These are phyloP conservation scores for Domatiomyces catenatus DNA, from an alignment of 2,329 filamentous ascomycete species.

Conservation along the genomic window DNA sequence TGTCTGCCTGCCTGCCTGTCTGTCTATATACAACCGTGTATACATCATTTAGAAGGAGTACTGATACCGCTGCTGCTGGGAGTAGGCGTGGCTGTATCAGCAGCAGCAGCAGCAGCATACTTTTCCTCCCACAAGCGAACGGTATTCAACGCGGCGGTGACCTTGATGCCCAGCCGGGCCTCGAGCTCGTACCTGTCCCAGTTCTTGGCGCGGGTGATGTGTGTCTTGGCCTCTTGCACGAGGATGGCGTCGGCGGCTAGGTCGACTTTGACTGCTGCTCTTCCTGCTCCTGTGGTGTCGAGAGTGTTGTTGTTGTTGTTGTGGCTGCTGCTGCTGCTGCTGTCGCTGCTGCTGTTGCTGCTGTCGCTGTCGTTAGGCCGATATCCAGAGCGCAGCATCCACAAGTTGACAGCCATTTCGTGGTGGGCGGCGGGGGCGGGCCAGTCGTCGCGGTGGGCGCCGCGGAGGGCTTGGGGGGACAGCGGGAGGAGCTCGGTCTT, in stretches of 20 bases:
- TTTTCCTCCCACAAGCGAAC: slow-evolving; percentile 28
- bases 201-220: slow-evolving; percentile 40
- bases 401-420: slow-evolving; percentile 69
- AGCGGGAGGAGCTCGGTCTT: slow-evolving; percentile 46
- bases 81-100: background rate
- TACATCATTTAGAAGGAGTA: background rate
- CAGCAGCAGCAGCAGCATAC: slow-evolving; percentile 1
- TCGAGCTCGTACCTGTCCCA: slow-evolving; percentile 51
- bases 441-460: slow-evolving; percentile 36
- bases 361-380: slow-evolving; percentile 19
- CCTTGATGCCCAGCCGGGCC: slow-evolving; percentile 37
- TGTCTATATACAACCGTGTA: background rate
- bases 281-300: background rate
- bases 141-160: slow-evolving; percentile 31
- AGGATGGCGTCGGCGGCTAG: slow-evolving; percentile 22
- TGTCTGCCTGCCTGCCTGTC: too few relatives aligned
- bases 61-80: background rate
- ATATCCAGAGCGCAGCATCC: slow-evolving; percentile 46
- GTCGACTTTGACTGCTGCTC: background rate
- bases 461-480: slow-evolving; percentile 33
- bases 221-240: slow-evolving; percentile 38
- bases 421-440: slow-evolving; percentile 66
- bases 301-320: too few relatives aligned
- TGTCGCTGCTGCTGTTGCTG: slow-evolving; percentile 2
- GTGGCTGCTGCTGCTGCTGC: background rate